phyloP scores from a whole-genome alignment of 805 yeast species.

The Candida morakotiae region DNA sequence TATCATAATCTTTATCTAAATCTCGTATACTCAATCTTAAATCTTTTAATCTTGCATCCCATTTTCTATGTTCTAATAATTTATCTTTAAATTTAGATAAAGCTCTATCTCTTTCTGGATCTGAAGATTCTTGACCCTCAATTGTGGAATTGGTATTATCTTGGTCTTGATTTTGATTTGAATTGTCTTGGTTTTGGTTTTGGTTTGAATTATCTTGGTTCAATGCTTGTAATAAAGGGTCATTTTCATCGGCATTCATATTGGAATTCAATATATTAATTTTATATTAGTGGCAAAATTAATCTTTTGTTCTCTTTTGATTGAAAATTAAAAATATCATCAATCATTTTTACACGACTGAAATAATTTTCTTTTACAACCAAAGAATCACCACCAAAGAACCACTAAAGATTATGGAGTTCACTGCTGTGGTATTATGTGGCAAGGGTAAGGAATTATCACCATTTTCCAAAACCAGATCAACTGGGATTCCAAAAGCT shows the following conservation, averaged over 20 bases:
- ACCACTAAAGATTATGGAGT: slow-evolving; percentile 60
- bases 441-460: slow-evolving; percentile 73
- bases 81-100: slow-evolving; percentile 76
- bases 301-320: no score
- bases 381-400: background rate
- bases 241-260: slow-evolving; percentile 60
- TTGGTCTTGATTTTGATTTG: slow-evolving; percentile 6
- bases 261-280: background rate
- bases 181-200: slow-evolving; percentile 13
- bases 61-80: slow-evolving; percentile 86
- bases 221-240: slow-evolving; percentile 73
- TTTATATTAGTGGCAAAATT: slow-evolving; percentile 4
- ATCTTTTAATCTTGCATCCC: slow-evolving; percentile 87
- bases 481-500: slow-evolving; percentile 75
- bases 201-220: slow-evolving; percentile 38
- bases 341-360: slow-evolving; percentile 3
- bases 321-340: background rate
- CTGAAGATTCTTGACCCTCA: slow-evolving; percentile 40
- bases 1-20: slow-evolving; percentile 77
- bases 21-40: slow-evolving; percentile 79
- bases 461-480: slow-evolving; percentile 61
- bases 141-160: no score
- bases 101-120: slow-evolving; percentile 75
- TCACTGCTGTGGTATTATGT: slow-evolving; percentile 86
- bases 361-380: background rate